phyloP scores from a whole-genome alignment of 352 stramenopile species.

The Peronosclerospora sorghi region DNA sequence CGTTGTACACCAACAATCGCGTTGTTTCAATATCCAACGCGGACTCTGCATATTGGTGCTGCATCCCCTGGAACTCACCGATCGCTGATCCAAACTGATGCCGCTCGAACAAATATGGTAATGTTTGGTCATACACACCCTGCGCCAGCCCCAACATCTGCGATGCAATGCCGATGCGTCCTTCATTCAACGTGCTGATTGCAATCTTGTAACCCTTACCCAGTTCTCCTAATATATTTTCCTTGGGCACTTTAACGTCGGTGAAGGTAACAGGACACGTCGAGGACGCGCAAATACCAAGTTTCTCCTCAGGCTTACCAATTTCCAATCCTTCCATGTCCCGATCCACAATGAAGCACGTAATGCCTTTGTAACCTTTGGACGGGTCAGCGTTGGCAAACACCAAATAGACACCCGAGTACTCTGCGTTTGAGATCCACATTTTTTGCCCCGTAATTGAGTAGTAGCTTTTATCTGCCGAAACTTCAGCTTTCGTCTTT shows the following conservation, averaged over 20 bases:
- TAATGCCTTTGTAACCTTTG: conserved; percentile 95
- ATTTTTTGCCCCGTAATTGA: conserved; percentile 94
- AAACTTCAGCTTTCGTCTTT: conserved; percentile 85
- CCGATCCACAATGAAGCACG: conserved; percentile 95
- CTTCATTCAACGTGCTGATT: conserved; percentile 95
- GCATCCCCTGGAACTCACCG: conserved; percentile 92
- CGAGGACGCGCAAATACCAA: conserved; percentile 92
- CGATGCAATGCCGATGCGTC: conserved; percentile 94
- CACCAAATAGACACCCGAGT: conserved; percentile 92
- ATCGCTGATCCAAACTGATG: conserved; percentile 93
- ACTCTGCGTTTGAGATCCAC: conserved; percentile 96
- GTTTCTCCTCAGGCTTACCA: conserved; percentile 92
- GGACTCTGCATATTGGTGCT: conserved; percentile 94
- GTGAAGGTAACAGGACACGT: conserved; percentile 93
- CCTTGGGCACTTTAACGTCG: conserved; percentile 88
- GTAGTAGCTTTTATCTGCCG: conserved; percentile 87
- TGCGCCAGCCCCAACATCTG: conserved; percentile 96
- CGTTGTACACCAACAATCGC: conserved; percentile 91
- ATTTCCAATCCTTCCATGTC: conserved; percentile 88
- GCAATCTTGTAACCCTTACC: conserved; percentile 95
- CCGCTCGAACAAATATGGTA: conserved; percentile 94
- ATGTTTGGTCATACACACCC: conserved; percentile 90
- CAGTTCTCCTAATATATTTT: conserved; percentile 90
- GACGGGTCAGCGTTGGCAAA: conserved; percentile 91
- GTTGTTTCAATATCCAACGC: conserved; percentile 90